phyloP scores from a whole-genome alignment of 2,329 filamentous ascomycete genomes.

The Aspergillaceae sp. region DNA sequence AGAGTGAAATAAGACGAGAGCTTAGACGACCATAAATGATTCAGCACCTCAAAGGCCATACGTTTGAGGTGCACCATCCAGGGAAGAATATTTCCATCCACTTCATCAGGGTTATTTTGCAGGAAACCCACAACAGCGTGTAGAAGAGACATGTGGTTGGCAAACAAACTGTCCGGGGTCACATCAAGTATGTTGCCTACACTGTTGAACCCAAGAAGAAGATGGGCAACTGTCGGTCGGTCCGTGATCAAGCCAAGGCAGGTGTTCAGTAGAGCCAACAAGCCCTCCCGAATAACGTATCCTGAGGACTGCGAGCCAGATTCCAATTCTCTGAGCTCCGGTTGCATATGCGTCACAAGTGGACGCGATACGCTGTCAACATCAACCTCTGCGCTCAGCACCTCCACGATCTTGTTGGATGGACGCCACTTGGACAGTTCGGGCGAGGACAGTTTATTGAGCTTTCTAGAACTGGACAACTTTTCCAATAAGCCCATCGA shows the following conservation, averaged over 20 bases:
- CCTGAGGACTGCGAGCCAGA: constrained; percentile 59
- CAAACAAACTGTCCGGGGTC: constrained; percentile 61
- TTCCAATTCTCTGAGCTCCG: constrained; percentile 61
- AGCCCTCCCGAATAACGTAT: constrained; percentile 73
- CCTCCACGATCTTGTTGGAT: constrained; percentile 76
- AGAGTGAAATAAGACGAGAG: constrained; percentile 68
- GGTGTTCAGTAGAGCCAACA: constrained; percentile 76
- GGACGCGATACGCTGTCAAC: constrained; percentile 69
- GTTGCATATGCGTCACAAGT: constrained; percentile 59
- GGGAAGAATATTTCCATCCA: constrained; percentile 51
- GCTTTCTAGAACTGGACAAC: constrained; percentile 72
- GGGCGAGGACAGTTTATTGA: constrained; percentile 61
- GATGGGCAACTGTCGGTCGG: constrained; percentile 79
- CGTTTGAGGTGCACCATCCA: constrained; percentile 64
- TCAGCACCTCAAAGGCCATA: constrained; percentile 63
- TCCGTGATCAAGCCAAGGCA: constrained; percentile 67
- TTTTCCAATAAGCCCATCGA: constrained; percentile 78
- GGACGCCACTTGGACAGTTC: constrained; percentile 55
- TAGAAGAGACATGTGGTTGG: constrained; percentile 65
- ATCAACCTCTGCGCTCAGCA: constrained; percentile 74
- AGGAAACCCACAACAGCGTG: constrained; percentile 70
- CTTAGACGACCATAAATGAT: constrained; percentile 73
- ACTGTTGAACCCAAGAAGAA: constrained; percentile 80
- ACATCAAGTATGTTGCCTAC: constrained; percentile 61
- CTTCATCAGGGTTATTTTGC: constrained; percentile 57